A percentile compares a stretch with the other conserved stretches of the same genome.
phyloP scores from a whole-genome alignment of 2,329 filamentous ascomycete species.

The Cryphonectria parasitica region DNA sequence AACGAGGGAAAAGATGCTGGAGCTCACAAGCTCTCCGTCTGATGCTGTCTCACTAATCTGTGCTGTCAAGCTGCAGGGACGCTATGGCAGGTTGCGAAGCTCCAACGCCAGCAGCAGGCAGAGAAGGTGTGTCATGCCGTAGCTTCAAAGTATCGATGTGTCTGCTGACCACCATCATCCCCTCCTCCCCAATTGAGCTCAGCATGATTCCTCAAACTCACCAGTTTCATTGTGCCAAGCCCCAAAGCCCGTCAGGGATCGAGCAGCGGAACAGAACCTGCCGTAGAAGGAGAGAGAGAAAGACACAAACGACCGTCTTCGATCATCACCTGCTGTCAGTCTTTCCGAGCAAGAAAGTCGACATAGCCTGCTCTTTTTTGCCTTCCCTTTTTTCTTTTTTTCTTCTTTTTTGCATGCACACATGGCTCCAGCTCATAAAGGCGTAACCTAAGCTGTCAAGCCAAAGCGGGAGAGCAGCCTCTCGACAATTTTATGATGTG shows the following conservation, averaged over 20 bases:
- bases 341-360: neutral
- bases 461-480: neutral
- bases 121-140: neutral
- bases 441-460: neutral
- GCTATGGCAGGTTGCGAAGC: neutral
- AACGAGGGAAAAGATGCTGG: neutral
- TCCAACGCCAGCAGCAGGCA: neutral
- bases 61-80: neutral
- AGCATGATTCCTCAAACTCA: conserved; percentile 3
- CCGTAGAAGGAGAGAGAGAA: neutral
- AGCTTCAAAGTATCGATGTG: neutral
- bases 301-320: neutral
- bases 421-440: too few species aligned
- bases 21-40: neutral
- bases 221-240: conserved; percentile 22
- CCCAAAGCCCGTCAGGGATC: conserved; percentile 24
- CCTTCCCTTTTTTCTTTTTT: too few species aligned
- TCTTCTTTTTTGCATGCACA: neutral
- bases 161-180: conserved; percentile 3
- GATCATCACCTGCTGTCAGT: neutral
- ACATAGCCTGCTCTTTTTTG: too few species aligned
- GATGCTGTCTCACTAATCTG: neutral
- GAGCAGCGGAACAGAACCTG: conserved; percentile 2
- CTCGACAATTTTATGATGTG: too few species aligned
- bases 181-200: neutral